Conservation (phyloP, 2,329 filamentous ascomycete genomes). For the Fusarium xyrophilum region DNA sequence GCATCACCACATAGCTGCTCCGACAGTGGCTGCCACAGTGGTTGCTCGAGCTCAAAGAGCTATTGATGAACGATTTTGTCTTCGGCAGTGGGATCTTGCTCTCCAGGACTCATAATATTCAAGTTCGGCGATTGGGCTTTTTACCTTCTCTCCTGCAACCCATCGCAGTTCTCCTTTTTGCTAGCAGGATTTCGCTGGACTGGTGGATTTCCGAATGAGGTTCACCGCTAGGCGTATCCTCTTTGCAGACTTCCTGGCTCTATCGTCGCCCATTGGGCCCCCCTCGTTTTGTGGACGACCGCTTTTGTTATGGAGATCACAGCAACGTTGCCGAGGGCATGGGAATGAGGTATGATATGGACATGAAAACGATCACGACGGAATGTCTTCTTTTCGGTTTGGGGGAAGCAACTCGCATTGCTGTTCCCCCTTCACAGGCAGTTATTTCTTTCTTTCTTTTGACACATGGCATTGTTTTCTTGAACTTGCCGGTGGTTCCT, state of each 20-base stretch:
- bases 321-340: constrained; percentile 45
- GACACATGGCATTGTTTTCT: constrained; percentile 14
- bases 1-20: constrained; percentile 55
- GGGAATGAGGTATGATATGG: constrained; percentile 40
- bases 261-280: constrained; percentile 1
- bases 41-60: constrained; percentile 54
- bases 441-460: constrained; percentile 11
- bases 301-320: constrained; percentile 27
- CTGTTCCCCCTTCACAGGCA: not conserved
- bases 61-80: constrained; percentile 62
- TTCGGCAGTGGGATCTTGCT: constrained; percentile 56
- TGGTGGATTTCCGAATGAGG: constrained; percentile 46
- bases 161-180: constrained; percentile 58
- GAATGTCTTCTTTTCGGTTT: constrained; percentile 16
- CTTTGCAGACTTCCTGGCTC: constrained; percentile 9
- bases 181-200: constrained; percentile 53
- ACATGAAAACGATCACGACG: constrained; percentile 29
- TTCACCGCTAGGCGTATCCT: constrained; percentile 17
- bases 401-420: not conserved
- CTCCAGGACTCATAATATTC: constrained; percentile 52
- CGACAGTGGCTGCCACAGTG: constrained; percentile 63
- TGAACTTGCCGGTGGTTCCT: not conserved
- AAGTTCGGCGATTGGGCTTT: constrained; percentile 55
- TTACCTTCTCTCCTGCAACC: constrained; percentile 57
- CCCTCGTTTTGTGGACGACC: constrained; percentile 5